Conservation (phyloP, 2,329 filamentous ascomycete genomes). For the Ploettnerulaceae sp. region DNA sequence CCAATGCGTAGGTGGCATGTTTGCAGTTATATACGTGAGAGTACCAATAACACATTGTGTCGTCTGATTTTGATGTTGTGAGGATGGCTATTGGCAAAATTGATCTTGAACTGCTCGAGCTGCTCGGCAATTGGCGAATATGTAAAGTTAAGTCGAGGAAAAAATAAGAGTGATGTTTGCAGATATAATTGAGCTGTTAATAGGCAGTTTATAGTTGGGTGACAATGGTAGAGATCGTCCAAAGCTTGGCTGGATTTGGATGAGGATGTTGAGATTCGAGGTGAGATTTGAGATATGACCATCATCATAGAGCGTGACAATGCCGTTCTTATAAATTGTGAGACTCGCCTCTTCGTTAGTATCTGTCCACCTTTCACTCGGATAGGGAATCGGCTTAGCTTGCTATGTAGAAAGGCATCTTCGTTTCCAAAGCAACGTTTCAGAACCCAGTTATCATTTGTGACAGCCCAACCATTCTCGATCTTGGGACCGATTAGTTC, state of each 20-base stretch:
- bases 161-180: neutral
- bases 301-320: conserved; percentile 9
- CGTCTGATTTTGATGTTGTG: neutral
- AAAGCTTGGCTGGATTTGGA: neutral
- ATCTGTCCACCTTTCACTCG: conserved; percentile 5
- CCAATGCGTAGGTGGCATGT: conserved; percentile 28
- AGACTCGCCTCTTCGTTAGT: conserved; percentile 10
- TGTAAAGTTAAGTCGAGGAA: neutral
- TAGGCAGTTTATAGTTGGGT: neutral
- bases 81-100: neutral
- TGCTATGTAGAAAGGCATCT: conserved; percentile 18
- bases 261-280: neutral
- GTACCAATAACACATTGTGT: conserved; percentile 32
- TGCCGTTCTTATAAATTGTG: conserved; percentile 16
- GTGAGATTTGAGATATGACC: neutral
- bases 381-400: neutral
- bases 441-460: conserved; percentile 13
- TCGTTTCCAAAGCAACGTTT: conserved; percentile 16
- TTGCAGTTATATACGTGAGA: conserved; percentile 30
- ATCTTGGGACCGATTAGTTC: conserved; percentile 11
- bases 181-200: neutral
- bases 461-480: conserved; percentile 16
- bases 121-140: neutral
- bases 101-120: no score
- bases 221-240: neutral